Evolutionary conservation across 1,139 yeast species (phyloP).

Genomic region (Suhomyces kunorum): DNA sequence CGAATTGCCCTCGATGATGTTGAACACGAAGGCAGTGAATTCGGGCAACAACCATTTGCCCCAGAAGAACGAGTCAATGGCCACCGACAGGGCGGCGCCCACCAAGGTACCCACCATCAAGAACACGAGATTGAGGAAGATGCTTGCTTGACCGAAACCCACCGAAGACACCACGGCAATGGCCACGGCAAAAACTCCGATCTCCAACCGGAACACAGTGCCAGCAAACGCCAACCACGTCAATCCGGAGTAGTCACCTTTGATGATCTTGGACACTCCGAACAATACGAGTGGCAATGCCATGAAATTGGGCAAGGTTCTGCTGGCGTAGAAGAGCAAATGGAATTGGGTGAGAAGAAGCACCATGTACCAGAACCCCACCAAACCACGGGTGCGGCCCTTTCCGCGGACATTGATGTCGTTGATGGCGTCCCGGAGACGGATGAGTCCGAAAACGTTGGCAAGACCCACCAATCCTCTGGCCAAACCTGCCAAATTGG

Average conservation of each 20-base stretch:
- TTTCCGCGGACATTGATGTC: conserved; percentile 23
- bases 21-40: conserved; percentile 66
- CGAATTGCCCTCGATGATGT: conserved; percentile 72
- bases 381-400: conserved; percentile 21
- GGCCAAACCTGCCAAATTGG: conserved; percentile 49
- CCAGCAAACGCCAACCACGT: conserved; percentile 63
- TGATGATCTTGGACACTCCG: conserved; percentile 53
- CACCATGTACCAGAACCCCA: conserved; percentile 61
- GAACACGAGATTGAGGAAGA: conserved; percentile 37
- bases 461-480: conserved; percentile 56
- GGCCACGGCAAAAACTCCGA: conserved; percentile 55
- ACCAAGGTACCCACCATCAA: conserved; percentile 54
- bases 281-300: conserved; percentile 72
- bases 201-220: conserved; percentile 70
- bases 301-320: conserved; percentile 85
- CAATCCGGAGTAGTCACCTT: conserved; percentile 56
- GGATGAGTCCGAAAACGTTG: conserved; percentile 39
- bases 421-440: conserved; percentile 29
- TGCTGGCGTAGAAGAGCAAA: conserved; percentile 68
- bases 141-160: conserved; percentile 47
- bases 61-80: conserved; percentile 83
- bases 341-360: conserved; percentile 75
- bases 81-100: conserved; percentile 53
- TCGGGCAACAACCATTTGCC: conserved; percentile 63
- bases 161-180: conserved; percentile 47